Percentiles rank a stretch among this genome's conserved stretches.
Evolutionary conservation across 2,329 filamentous ascomycete genomes (phyloP).

Genomic region (Calonectria hawksworthii): DNA sequence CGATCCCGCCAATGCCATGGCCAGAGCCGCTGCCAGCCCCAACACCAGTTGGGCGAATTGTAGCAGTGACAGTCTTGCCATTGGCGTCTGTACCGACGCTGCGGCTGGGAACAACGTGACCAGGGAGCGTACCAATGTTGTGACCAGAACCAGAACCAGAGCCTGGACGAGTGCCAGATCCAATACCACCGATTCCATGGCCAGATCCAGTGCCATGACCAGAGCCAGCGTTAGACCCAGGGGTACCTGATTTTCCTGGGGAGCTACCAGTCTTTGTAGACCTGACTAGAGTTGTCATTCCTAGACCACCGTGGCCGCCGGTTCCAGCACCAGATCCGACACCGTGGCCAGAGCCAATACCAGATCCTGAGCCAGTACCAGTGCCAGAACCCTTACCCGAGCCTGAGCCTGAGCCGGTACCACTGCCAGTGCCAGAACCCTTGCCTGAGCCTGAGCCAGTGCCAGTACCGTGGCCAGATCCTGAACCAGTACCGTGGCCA

Average conservation of each 20-base stretch:
- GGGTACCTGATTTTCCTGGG: not conserved
- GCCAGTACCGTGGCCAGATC: not conserved
- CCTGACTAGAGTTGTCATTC: not conserved
- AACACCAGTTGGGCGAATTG: not conserved
- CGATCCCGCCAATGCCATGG: not conserved
- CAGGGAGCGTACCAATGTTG: not conserved
- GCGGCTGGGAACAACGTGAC: not conserved
- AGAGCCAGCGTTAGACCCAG: not conserved
- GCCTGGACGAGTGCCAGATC: not conserved
- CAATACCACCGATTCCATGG: not conserved
- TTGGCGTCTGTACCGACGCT: not conserved
- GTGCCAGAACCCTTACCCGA: no score
- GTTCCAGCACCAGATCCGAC: not conserved
- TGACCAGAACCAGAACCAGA: not conserved
- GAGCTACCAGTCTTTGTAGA: not conserved
- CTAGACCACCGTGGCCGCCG: not conserved
- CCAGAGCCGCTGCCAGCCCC: not conserved
- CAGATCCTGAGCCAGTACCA: no score
- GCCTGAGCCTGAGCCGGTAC: not conserved
- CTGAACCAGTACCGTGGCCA: not conserved
- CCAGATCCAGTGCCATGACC: not conserved
- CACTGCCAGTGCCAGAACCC: no score
- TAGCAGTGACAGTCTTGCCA: not conserved
- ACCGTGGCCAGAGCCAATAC: not conserved
- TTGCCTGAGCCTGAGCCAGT: not conserved